phyloP scores from a whole-genome alignment of 306 rosid species.

The Oemleria cerasiformis region DNA sequence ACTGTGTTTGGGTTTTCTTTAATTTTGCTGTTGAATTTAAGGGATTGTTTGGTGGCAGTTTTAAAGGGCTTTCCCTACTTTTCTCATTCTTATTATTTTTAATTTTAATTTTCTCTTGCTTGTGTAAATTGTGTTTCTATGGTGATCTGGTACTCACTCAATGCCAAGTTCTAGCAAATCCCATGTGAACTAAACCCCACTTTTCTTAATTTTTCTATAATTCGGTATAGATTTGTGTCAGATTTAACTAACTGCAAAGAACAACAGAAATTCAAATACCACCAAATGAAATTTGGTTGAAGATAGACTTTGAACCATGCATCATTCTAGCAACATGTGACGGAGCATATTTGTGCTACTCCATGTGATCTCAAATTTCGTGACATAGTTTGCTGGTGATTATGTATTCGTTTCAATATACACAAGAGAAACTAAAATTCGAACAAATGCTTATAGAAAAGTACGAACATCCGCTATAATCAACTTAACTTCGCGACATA shows the following conservation, averaged over 20 bases:
- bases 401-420: not conserved
- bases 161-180: not conserved
- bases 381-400: not conserved
- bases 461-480: too few species aligned
- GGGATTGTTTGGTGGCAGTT: conserved; percentile 24
- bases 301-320: conserved; percentile 2
- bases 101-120: not conserved
- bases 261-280: conserved; percentile 15
- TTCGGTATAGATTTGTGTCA: not conserved
- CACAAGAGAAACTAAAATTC: too few species aligned
- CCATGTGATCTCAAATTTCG: conserved; percentile 28
- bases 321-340: conserved; percentile 35
- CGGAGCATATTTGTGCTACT: conserved; percentile 17
- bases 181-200: not conserved
- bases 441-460: too few species aligned
- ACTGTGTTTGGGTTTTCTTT: conserved; percentile 3
- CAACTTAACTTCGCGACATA: too few species aligned
- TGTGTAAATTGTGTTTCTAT: not conserved
- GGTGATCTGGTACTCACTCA: not conserved
- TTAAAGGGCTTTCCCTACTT: conserved; percentile 8
- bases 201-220: not conserved
- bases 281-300: conserved; percentile 12
- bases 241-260: not conserved
- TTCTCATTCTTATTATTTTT: not conserved
- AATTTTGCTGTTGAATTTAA: not conserved